Conservation (phyloP, 495 filamentous ascomycete genomes). For the Neurospora sp. region DNA sequence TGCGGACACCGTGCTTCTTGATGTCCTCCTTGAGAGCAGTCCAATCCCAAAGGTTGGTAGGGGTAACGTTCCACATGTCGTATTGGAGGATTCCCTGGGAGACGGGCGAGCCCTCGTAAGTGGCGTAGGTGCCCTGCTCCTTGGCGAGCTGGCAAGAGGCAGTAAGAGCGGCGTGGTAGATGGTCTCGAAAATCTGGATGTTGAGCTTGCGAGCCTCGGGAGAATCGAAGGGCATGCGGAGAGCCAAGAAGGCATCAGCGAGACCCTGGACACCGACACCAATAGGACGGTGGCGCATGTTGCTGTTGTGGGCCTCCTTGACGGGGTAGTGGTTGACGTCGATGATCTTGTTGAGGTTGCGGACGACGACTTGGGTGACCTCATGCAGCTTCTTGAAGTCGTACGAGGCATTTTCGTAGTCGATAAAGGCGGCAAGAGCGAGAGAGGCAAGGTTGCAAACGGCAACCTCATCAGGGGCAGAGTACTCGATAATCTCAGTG, state of each 20-base stretch:
- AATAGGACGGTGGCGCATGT: slow-evolving; percentile 90
- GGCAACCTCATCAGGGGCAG: slow-evolving; percentile 91
- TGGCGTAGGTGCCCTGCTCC: slow-evolving; percentile 71
- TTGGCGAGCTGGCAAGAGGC: slow-evolving; percentile 80
- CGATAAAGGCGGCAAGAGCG: slow-evolving; percentile 80
- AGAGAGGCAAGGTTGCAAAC: slow-evolving; percentile 97
- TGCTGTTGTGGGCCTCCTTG: slow-evolving; percentile 82
- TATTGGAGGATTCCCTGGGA: slow-evolving; percentile 95
- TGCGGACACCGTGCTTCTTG: slow-evolving; percentile 82
- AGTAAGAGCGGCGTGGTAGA: slow-evolving; percentile 92
- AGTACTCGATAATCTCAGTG: slow-evolving; percentile 98
- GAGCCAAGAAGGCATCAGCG: slow-evolving; percentile 95
- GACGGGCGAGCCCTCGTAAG: slow-evolving; percentile 86
- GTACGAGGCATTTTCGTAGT: slow-evolving; percentile 68
- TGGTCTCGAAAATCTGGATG: slow-evolving; percentile 98
- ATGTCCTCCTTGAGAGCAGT: slow-evolving; percentile 78
- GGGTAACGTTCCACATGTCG: slow-evolving; percentile 95
- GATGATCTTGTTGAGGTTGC: slow-evolving; percentile 95
- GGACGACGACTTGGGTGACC: slow-evolving; percentile 77
- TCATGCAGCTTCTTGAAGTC: slow-evolving; percentile 95
- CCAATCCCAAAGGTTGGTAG: slow-evolving; percentile 96
- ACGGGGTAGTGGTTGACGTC: slow-evolving; percentile 97
- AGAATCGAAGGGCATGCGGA: slow-evolving; percentile 95
- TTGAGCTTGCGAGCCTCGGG: slow-evolving; percentile 86
- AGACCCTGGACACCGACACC: slow-evolving; percentile 96